Evolutionary conservation across 768 basidiomycete genomes (phyloP), one percentile per base, ranked within the genome.

Genomic region (Pulveroboletus sp.): DNA sequence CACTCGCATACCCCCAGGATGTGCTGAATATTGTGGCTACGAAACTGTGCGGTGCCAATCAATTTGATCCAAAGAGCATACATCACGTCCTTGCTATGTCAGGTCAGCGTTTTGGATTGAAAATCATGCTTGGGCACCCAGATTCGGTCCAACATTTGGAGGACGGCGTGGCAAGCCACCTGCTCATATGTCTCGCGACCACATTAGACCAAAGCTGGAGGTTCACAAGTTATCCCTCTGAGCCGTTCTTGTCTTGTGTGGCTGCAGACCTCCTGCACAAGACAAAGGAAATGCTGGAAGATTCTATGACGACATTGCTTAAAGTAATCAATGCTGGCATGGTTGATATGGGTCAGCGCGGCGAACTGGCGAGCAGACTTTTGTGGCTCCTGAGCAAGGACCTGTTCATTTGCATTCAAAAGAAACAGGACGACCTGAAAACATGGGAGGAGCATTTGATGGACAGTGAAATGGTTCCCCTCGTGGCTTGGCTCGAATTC

Each of bases 221-320:
- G 12, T 52, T 37, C 23, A 55, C 54, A 11, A 37, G 39, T 31
- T 52, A 52, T 44, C 47, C 54, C 9, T 56, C 51, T 4, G 54
- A 56, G n/a, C 44, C 54, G 4, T 12, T 49, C 3, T 19, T 56
- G 5, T 56, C 51, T 24, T 47, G 44, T 17, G 43, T 39, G 31
- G 51, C 51, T 3, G 51, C 51, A 12, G 16, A 10, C 9, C 5
- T 25, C 5, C 40, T 49, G 6, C 51, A 52, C 36, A 5, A 5
- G 5, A 6, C 10, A 2, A 13, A 7, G 16, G 8, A 7, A 4
- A 7, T 3, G 2, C 12, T 24, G 21, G 14, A 24, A 1, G 8
- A 6, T 5, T 23, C 38, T 2, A 25, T 40, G 40, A 12, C 17
- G 11, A 16, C n/a, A n/a, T 27, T 39, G 14, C 8, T 17, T 10